These are phyloP conservation scores for Noccaea bulbosa DNA, from an alignment of 345 rosid species.

Conservation along the genomic window DNA sequence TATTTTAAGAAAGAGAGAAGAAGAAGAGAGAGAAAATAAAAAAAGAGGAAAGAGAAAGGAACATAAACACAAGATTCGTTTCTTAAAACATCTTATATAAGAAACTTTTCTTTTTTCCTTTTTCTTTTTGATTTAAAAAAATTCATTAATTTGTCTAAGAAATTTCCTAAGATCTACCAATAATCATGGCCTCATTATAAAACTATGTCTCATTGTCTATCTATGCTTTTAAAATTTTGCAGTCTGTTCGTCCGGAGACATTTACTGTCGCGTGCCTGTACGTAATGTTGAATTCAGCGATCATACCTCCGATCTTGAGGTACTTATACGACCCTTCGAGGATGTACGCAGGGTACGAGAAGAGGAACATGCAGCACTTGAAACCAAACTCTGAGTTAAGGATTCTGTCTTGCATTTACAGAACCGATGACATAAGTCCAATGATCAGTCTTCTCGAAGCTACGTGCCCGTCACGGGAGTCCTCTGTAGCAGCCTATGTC, in stretches of 20 bases:
- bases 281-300: constrained; percentile 26
- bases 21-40: too few species aligned
- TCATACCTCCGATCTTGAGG: constrained; percentile 52
- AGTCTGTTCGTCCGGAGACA: constrained; percentile 40
- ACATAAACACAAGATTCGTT: too few species aligned
- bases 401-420: constrained; percentile 56
- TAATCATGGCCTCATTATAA: too few species aligned
- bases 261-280: constrained; percentile 40
- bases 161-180: too few species aligned
- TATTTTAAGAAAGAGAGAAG: too few species aligned
- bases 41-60: too few species aligned
- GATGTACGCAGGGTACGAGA: constrained; percentile 54
- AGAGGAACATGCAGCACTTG: constrained; percentile 47
- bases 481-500: constrained; percentile 48
- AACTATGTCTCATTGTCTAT: constrained; percentile 3
- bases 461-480: constrained; percentile 43
- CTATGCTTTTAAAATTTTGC: constrained; percentile 27
- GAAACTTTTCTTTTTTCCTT: too few species aligned
- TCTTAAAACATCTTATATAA: too few species aligned
- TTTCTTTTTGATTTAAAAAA: too few species aligned
- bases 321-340: constrained; percentile 55
- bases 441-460: constrained; percentile 47
- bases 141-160: too few species aligned
- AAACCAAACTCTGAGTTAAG: constrained; percentile 45
- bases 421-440: constrained; percentile 47